Evolutionary conservation across 2,329 filamentous ascomycete species (phyloP).

Genomic region (Penicillium sp.): DNA sequence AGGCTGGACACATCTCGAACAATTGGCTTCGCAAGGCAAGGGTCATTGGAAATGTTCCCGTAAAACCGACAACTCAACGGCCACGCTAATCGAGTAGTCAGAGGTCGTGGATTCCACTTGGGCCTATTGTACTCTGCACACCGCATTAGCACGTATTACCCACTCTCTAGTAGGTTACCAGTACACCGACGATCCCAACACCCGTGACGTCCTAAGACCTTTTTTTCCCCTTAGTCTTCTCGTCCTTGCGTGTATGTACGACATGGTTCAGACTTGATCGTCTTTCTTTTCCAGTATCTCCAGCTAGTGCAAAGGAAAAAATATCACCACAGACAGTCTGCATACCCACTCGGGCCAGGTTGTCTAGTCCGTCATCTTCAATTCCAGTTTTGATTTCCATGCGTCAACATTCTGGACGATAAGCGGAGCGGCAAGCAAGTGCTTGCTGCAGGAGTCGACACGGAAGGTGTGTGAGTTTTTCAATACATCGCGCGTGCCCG

Average conservation of each 20-base stretch:
- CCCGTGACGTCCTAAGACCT: conserved; percentile 20
- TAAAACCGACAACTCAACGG: not conserved
- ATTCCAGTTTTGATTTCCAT: conserved; percentile 43
- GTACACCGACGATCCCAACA: conserved; percentile 11
- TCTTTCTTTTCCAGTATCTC: conserved; percentile 7
- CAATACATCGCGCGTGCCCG: conserved; percentile 8
- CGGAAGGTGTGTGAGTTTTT: conserved; percentile 44
- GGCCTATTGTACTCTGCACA: conserved; percentile 17
- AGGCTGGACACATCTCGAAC: not conserved
- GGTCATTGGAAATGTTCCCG: not conserved
- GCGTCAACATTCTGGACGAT: conserved; percentile 49
- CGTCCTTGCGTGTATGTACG: not conserved
- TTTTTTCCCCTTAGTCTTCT: conserved; percentile 16
- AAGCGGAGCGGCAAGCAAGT: conserved; percentile 50
- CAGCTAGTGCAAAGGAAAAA: too few relatives aligned
- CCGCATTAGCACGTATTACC: conserved; percentile 2
- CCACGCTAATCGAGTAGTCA: conserved; percentile 1
- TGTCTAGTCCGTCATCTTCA: conserved; percentile 31
- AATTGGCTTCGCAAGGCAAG: not conserved
- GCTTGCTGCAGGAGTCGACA: conserved; percentile 51
- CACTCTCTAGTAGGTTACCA: conserved; percentile 10
- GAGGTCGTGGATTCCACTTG: conserved; percentile 1
- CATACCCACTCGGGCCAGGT: conserved; percentile 22
- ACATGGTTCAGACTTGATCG: conserved; percentile 6
- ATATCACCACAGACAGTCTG: conserved; percentile 1